Evolutionary conservation across 192 early-diverging fungal genomes (phyloP), one percentile per base, ranked within the genome.

Genomic region (Radiomyces spectabilis): DNA sequence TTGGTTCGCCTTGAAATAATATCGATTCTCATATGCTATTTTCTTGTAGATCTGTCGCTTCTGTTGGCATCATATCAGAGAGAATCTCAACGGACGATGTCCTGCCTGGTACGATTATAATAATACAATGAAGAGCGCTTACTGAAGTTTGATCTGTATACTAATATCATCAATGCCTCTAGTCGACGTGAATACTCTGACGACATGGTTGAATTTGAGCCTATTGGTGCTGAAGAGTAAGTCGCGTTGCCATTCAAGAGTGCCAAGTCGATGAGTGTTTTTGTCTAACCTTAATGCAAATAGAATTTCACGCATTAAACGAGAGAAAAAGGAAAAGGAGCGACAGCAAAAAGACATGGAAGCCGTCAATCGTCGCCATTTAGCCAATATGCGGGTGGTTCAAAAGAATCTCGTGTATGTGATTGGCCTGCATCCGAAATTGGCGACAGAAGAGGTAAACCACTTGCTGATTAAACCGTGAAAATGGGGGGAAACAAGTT

Each of bases 371-470:
- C 73, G 85, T 45, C 74, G 81, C 29, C 85, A 87, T 50, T 66
- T 99, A 42, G 80, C 90, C 12, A 96, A 91, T 61, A 91, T 90
- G 60, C 66, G 95, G 19, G 93, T 99, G 1, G 92, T 97, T 5
- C 97, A 97, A 70, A 96, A 95, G 74, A 97, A 94, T 61, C 72
- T 99, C 24, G 91, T 99, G 4, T 99, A 99, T 68, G 93, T 99
- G 22, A 88, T 97, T 50, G 94, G 94, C 15, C 63, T 99, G 10
- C 92, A 91, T 24, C 63, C 87, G 10, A 92, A 85, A 53, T 67
- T 92, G 29, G 87, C 87, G 6, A 89, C 80, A 1, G 97, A 99
- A 54, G 95, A 99, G 75, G 88, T 90, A 69, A 40, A 34, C 5
- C 4, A 34, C n/a, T 35, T 51, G 12, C 10, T 19, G 1, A 25